Evolutionary conservation across 305 asterid species (phyloP).

Genomic region (Rubia tinctorum): DNA sequence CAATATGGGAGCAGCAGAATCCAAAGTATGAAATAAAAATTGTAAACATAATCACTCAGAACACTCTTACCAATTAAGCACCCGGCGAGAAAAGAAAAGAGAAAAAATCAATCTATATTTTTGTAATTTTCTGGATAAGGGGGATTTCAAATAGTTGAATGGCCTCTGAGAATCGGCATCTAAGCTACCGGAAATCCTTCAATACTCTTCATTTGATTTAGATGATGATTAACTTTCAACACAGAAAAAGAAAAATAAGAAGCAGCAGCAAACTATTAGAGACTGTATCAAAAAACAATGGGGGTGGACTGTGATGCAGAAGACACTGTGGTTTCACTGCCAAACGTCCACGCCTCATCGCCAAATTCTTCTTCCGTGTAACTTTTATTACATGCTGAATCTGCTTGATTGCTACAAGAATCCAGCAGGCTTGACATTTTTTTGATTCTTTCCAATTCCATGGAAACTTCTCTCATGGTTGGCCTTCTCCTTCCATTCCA

Average conservation of each 20-base stretch:
- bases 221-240: too few relatives aligned
- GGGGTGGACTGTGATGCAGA: not conserved
- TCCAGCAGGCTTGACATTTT: not conserved
- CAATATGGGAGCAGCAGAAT: too few relatives aligned
- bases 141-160: too few relatives aligned
- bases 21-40: too few relatives aligned
- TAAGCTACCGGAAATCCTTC: too few relatives aligned
- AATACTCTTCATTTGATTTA: too few relatives aligned
- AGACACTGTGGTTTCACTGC: not conserved
- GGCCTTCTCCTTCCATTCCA: constrained; percentile 1
- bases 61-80: too few relatives aligned
- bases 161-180: too few relatives aligned
- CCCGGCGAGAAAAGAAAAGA: too few relatives aligned
- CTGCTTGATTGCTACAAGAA: not conserved
- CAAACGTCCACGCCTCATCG: not conserved
- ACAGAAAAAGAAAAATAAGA: not conserved
- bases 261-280: not conserved
- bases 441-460: constrained; percentile 1
- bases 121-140: too few relatives aligned
- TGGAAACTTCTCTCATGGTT: not conserved
- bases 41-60: too few relatives aligned
- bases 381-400: not conserved
- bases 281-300: not conserved
- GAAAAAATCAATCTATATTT: too few relatives aligned
- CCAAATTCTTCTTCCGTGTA: not conserved